A percentile compares a stretch with the other conserved stretches of the same genome.
phyloP scores from a whole-genome alignment of 208 protist genomes.

The Willaertia magna region DNA sequence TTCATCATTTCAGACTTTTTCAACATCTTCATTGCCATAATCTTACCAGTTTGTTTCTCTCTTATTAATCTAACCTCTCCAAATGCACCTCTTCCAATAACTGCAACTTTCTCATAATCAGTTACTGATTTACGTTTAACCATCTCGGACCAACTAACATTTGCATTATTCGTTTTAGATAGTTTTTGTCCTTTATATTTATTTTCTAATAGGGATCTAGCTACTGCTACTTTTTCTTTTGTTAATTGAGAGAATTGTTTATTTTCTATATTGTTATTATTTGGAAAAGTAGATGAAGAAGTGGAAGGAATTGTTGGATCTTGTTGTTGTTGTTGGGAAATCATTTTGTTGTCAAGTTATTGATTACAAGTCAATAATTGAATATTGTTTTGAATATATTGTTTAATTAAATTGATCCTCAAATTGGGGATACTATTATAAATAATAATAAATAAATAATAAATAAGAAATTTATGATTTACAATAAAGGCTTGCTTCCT shows the following conservation, averaged over 20 bases:
- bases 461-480: too few relatives aligned
- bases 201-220: background rate
- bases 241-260: background rate
- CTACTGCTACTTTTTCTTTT: background rate
- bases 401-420: too few relatives aligned
- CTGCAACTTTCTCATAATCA: slow-evolving; percentile 62
- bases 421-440: too few relatives aligned
- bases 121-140: background rate
- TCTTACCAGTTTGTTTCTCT: slow-evolving; percentile 48
- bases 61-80: slow-evolving; percentile 60
- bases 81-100: slow-evolving; percentile 77
- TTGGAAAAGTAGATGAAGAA: background rate
- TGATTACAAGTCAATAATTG: too few relatives aligned
- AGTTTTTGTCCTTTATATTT: background rate
- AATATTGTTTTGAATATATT: too few relatives aligned
- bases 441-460: too few relatives aligned
- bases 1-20: slow-evolving; percentile 74
- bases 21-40: slow-evolving; percentile 73
- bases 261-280: too few relatives aligned
- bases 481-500: too few relatives aligned
- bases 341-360: too few relatives aligned
- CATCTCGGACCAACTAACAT: background rate
- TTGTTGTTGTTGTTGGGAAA: too few relatives aligned
- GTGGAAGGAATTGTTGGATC: background rate
- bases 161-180: background rate